A percentile compares a stretch with the other conserved stretches of the same genome.
Conservation (phyloP, 129 eudicot genomes). For the Ambrosia trifida region DNA sequence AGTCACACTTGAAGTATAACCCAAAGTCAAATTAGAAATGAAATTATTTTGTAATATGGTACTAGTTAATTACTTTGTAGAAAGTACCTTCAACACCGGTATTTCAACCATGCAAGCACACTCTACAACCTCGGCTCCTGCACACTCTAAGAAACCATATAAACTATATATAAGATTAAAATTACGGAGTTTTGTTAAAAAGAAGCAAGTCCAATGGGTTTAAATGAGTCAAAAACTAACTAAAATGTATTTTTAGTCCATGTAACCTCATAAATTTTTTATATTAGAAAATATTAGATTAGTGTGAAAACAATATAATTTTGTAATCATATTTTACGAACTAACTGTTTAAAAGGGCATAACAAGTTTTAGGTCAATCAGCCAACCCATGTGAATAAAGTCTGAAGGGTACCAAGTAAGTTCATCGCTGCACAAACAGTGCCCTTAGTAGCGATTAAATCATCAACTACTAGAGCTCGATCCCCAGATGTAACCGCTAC, state of each 20-base stretch:
- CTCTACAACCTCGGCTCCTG: slow-evolving; percentile 63
- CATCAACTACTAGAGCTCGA: slow-evolving; percentile 86
- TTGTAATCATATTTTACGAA: not conserved
- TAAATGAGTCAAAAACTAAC: not conserved
- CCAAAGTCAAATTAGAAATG: not conserved
- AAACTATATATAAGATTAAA: not conserved
- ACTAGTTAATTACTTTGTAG: not conserved
- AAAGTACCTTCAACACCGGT: slow-evolving; percentile 61
- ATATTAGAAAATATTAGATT: not conserved
- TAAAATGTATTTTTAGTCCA: not conserved
- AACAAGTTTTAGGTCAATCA: not conserved
- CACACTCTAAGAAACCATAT: slow-evolving; percentile 46
- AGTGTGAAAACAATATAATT: not conserved
- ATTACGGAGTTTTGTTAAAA: not conserved
- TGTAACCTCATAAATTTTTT: not conserved
- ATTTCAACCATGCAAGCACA: slow-evolving; percentile 68
- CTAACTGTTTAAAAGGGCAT: not conserved
- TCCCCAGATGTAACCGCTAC: slow-evolving; percentile 87
- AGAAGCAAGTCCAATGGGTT: not conserved
- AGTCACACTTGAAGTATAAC: not conserved
- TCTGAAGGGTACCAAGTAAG: slow-evolving; percentile 54
- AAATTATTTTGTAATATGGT: not conserved
- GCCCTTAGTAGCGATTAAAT: slow-evolving; percentile 89
- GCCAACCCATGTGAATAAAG: not conserved
- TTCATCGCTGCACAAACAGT: slow-evolving; percentile 84